These are phyloP conservation scores for Aciculosporium take DNA, from an alignment of 2,329 filamentous ascomycete species.

Conservation along the genomic window DNA sequence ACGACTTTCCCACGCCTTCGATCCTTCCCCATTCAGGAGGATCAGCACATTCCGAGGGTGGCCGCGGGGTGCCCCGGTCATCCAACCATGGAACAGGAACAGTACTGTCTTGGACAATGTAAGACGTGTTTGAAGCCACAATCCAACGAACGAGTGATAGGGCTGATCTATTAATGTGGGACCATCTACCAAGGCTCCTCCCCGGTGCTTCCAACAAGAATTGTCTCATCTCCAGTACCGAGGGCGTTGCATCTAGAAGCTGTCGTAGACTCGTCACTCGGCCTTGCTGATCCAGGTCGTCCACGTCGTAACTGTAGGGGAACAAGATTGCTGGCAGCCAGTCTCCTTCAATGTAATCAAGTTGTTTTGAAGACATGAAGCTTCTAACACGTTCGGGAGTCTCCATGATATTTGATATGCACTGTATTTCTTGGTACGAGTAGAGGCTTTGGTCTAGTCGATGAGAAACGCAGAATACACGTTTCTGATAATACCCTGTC, in stretches of 20 bases:
- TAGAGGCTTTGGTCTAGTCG: not conserved
- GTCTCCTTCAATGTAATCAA: not conserved
- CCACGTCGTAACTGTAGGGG: slow-evolving; percentile 13
- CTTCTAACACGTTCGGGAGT: not conserved
- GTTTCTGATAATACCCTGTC: not conserved
- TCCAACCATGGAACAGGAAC: not conserved
- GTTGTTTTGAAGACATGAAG: not conserved
- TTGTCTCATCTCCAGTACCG: slow-evolving; percentile 41
- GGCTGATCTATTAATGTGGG: slow-evolving; percentile 48
- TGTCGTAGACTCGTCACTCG: slow-evolving; percentile 22
- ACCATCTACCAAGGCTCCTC: slow-evolving; percentile 27
- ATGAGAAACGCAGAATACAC: not conserved
- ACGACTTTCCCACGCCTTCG: slow-evolving; percentile 19
- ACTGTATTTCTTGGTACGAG: not conserved
- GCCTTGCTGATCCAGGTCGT: slow-evolving; percentile 7
- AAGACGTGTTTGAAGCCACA: slow-evolving; percentile 76
- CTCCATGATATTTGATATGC: not conserved
- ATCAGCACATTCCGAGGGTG: too few relatives aligned
- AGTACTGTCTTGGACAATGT: slow-evolving; percentile 54
- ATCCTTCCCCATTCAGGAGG: not conserved
- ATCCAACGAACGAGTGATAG: slow-evolving; percentile 70
- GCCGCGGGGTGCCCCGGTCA: not conserved
- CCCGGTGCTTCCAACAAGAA: slow-evolving; percentile 29
- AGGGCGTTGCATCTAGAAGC: slow-evolving; percentile 44
- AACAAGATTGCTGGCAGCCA: slow-evolving; percentile 13